A percentile compares a stretch with the other conserved stretches of the same genome.
These are phyloP conservation scores for Helicostylum pulchrum DNA, from an alignment of 192 early-diverging fungal species.

Conservation along the genomic window DNA sequence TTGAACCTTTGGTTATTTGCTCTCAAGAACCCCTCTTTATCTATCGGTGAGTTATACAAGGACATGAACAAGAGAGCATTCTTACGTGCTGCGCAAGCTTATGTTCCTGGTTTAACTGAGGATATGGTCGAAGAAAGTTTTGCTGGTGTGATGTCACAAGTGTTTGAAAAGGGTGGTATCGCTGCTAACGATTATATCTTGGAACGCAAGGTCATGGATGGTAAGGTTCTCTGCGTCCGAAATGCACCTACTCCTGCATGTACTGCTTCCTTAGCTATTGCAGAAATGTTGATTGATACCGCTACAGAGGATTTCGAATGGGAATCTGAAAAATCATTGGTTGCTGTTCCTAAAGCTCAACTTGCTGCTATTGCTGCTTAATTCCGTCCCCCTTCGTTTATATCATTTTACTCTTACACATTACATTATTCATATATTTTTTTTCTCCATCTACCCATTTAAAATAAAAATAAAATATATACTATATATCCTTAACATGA, in stretches of 20 bases:
- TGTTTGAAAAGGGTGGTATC: conserved; percentile 31
- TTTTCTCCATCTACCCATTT: too few relatives aligned
- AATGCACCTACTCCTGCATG: conserved; percentile 39
- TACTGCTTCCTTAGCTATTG: conserved; percentile 36
- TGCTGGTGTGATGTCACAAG: conserved; percentile 35
- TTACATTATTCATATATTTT: too few relatives aligned
- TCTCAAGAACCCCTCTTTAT: conserved; percentile 31
- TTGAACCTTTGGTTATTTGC: conserved; percentile 28
- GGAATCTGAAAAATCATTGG: conserved; percentile 6
- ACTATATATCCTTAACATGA: too few relatives aligned
- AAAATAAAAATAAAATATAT: too few relatives aligned
- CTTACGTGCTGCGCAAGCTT: conserved; percentile 27
- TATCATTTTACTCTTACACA: not conserved
- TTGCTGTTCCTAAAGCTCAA: conserved; percentile 4
- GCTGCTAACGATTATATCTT: conserved; percentile 35
- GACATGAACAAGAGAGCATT: conserved; percentile 35
- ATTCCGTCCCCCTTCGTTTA: not conserved
- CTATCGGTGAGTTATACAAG: conserved; percentile 33
- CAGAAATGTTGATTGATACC: conserved; percentile 30
- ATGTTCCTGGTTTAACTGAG: conserved; percentile 29
- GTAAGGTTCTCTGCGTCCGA: conserved; percentile 29
- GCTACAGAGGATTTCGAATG: conserved; percentile 35
- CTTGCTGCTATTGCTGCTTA: conserved; percentile 6
- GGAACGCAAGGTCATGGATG: conserved; percentile 36
- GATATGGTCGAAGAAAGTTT: conserved; percentile 40